These are phyloP conservation scores for Arabidopsis hybrid DNA, from an alignment of 441 rosid genomes.

Conservation along the genomic window DNA sequence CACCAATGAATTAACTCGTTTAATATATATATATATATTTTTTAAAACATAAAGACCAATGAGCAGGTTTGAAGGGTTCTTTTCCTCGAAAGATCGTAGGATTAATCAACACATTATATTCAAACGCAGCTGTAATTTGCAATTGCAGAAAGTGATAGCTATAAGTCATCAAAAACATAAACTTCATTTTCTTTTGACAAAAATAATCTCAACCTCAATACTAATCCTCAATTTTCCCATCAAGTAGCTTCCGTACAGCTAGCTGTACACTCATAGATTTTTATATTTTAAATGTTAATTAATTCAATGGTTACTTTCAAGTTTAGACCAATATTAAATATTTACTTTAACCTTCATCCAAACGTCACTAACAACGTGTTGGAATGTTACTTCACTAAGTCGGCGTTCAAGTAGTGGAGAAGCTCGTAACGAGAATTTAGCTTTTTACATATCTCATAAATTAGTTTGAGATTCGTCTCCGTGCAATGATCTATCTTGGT, in stretches of 20 bases:
- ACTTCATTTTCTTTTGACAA: background rate
- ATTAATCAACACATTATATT: constrained; percentile 31
- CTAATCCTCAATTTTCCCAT: constrained; percentile 36
- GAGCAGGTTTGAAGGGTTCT: constrained; percentile 31
- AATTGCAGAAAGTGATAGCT: constrained; percentile 25
- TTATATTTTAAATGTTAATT: too few species aligned
- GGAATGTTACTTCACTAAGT: background rate
- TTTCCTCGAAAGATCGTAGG: constrained; percentile 37
- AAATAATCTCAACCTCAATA: background rate
- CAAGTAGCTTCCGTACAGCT: constrained; percentile 47
- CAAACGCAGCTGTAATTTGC: constrained; percentile 44
- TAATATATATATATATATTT: background rate
- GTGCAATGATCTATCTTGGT: background rate
- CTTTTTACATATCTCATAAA: background rate
- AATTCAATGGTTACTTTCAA: too few species aligned
- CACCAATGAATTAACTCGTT: background rate
- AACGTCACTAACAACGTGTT: background rate
- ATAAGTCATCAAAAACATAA: constrained; percentile 1
- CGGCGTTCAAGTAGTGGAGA: background rate
- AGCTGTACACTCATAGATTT: constrained; percentile 18
- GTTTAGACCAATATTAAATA: too few species aligned
- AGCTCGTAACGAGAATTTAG: background rate
- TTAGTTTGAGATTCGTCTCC: background rate
- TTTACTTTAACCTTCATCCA: too few species aligned
- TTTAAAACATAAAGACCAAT: background rate